phyloP scores from a whole-genome alignment of 2,329 filamentous ascomycete species.

The Penicillium sp. region DNA sequence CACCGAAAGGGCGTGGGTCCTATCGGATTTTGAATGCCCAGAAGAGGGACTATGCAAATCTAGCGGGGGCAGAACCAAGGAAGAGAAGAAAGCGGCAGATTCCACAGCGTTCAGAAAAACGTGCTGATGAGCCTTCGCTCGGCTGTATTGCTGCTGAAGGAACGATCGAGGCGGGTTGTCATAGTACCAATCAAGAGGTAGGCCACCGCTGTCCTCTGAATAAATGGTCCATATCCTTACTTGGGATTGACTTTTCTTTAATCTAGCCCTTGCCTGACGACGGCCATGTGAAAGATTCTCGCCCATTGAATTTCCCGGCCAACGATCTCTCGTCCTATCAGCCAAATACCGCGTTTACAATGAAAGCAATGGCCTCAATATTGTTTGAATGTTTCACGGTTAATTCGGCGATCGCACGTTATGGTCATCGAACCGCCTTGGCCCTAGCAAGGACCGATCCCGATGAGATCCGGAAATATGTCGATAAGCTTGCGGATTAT shows the following conservation, averaged over 20 bases:
- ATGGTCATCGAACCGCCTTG: not conserved
- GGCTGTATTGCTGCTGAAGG: not conserved
- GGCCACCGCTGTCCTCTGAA: not conserved
- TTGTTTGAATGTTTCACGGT: not conserved
- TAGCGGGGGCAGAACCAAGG: not conserved
- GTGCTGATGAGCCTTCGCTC: not conserved
- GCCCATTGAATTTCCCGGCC: not conserved
- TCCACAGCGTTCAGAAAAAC: not conserved
- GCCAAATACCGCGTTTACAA: not conserved
- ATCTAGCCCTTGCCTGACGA: not conserved
- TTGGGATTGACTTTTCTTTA: not conserved
- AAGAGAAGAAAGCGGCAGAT: not conserved
- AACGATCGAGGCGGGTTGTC: not conserved
- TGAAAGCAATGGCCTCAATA: constrained; percentile 1
- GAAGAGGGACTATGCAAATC: not conserved
- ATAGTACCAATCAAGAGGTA: not conserved
- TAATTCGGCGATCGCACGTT: not conserved
- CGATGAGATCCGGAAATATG: too few species aligned
- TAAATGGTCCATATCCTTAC: not conserved
- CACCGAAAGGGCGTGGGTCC: not conserved
- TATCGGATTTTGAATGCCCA: not conserved
- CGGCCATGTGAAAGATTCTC: not conserved
- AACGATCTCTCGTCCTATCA: not conserved
- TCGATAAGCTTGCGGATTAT: too few species aligned
- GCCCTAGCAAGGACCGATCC: not conserved